Conservation (phyloP, 345 rosid species). For the Angophora floribunda region DNA sequence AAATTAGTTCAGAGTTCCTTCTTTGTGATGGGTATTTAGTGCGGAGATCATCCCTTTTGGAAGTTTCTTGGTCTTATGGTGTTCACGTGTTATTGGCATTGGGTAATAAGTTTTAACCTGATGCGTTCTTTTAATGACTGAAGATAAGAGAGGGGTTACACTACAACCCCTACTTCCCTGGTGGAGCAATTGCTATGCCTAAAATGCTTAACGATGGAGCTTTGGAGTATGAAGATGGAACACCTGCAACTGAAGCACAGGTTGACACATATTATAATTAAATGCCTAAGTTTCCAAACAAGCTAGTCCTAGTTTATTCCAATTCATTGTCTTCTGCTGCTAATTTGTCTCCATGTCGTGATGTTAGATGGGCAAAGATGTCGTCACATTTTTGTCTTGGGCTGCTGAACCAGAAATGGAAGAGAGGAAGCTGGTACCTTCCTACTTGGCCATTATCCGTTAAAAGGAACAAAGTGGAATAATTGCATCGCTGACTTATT, state of each 20-base stretch:
- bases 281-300: background rate
- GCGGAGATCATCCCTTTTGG: background rate
- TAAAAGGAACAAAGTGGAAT: background rate
- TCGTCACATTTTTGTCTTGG: conserved; percentile 86
- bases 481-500: background rate
- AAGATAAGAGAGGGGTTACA: conserved; percentile 94
- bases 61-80: background rate
- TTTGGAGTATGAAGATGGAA: conserved; percentile 96
- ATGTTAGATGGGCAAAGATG: conserved; percentile 96
- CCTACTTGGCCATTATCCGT: background rate
- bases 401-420: conserved; percentile 99
- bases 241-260: conserved; percentile 97
- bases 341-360: background rate
- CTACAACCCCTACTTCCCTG: conserved; percentile 98
- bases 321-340: background rate
- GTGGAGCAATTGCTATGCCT: conserved; percentile 99
- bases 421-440: conserved; percentile 87
- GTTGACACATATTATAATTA: conserved; percentile 6
- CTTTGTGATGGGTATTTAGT: background rate
- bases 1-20: background rate
- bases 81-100: background rate
- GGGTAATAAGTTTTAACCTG: background rate
- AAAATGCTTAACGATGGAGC: conserved; percentile 98
- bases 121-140: background rate
- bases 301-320: background rate